Evolutionary conservation across 805 yeast species (phyloP).

Genomic region (Metschnikowia hibisci): DNA sequence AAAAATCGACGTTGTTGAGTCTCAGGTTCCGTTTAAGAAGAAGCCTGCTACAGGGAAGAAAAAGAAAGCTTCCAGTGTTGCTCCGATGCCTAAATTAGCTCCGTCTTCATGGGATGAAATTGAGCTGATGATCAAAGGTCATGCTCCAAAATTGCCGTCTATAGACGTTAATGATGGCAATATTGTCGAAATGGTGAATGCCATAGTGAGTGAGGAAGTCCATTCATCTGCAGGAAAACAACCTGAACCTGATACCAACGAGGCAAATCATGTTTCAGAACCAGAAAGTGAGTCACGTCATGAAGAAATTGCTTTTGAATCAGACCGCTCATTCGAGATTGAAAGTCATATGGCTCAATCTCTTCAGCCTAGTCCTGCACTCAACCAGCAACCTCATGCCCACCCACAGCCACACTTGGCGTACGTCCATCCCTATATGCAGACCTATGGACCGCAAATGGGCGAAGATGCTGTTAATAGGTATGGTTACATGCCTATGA

Average conservation of each 20-base stretch:
- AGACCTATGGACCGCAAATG: not conserved
- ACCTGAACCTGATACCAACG: not conserved
- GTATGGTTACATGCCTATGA: too few relatives aligned
- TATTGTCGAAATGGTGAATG: constrained; percentile 16
- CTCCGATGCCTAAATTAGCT: constrained; percentile 6
- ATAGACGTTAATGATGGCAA: constrained; percentile 11
- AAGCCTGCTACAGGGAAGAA: not conserved
- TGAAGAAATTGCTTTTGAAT: too few relatives aligned
- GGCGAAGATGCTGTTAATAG: too few relatives aligned
- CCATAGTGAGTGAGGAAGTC: constrained; percentile 14
- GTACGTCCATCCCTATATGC: not conserved
- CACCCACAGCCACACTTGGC: too few relatives aligned
- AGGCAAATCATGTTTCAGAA: not conserved
- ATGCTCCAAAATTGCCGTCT: constrained; percentile 22
- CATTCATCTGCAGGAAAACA: not conserved
- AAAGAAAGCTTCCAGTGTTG: constrained; percentile 1
- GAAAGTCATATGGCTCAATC: too few relatives aligned
- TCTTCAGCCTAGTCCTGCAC: too few relatives aligned
- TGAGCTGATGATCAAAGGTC: constrained; percentile 32
- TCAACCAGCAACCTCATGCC: too few relatives aligned
- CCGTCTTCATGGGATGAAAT: constrained; percentile 36
- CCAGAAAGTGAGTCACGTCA: too few relatives aligned
- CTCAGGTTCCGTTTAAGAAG: constrained; percentile 7
- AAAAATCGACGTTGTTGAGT: constrained; percentile 9
- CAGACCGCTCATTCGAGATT: too few relatives aligned